These are phyloP conservation scores for Moesziomyces sp. DNA, from an alignment of 1,284 basidiomycete species.

Conservation along the genomic window DNA sequence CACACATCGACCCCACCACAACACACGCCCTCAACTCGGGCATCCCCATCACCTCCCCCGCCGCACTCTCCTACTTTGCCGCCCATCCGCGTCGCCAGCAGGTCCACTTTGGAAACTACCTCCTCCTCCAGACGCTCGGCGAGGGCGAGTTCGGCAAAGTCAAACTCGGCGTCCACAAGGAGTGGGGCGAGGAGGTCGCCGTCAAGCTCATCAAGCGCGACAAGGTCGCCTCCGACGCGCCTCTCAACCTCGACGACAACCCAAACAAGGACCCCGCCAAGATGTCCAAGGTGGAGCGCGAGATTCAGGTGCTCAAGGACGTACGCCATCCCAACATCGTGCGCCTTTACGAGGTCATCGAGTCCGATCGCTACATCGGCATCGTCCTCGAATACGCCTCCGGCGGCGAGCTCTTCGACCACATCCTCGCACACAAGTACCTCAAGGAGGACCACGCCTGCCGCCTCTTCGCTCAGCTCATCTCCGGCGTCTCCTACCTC, in stretches of 20 bases:
- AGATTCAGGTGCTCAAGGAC: conserved; percentile 93
- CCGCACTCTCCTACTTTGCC: conserved; percentile 66
- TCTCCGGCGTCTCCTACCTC: conserved; percentile 98
- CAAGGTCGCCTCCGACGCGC: conserved; percentile 80
- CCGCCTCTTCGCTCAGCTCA: conserved; percentile 96
- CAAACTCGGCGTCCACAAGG: conserved; percentile 92
- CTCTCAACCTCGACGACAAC: conserved; percentile 41
- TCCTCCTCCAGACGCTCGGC: conserved; percentile 70
- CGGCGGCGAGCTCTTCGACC: conserved; percentile 95
- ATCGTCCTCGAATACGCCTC: conserved; percentile 99
- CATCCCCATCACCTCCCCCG: conserved; percentile 65
- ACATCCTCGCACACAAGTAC: conserved; percentile 97
- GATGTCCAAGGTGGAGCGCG: conserved; percentile 94
- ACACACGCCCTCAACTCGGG: conserved; percentile 55
- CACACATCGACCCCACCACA: conserved; percentile 46
- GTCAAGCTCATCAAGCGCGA: conserved; percentile 96
- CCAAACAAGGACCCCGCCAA: conserved; percentile 71
- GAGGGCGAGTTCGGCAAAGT: conserved; percentile 99
- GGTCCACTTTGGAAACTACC: conserved; percentile 67
- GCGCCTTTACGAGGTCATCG: conserved; percentile 96
- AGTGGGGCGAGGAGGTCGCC: conserved; percentile 97
- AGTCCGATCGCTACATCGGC: conserved; percentile 99
- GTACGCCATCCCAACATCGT: conserved; percentile 99
- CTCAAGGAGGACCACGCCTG: conserved; percentile 94
- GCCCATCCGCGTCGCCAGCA: conserved; percentile 66